Conservation (phyloP, 2,329 filamentous ascomycete species). For the Cryphonectria japonica region DNA sequence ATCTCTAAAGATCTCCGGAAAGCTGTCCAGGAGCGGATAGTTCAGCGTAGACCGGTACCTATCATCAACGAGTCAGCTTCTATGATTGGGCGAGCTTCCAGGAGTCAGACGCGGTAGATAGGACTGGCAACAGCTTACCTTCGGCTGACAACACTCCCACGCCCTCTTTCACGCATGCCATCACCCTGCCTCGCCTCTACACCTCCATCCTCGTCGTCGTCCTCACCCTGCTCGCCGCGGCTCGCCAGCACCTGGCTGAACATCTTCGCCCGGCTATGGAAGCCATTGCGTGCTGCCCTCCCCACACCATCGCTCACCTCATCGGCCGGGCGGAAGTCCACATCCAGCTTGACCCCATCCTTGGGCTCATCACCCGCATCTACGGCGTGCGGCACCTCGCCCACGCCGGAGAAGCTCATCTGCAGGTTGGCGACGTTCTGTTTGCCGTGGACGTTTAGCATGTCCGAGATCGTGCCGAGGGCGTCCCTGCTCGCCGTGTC, state of each 20-base stretch:
- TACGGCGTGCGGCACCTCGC: conserved; percentile 36
- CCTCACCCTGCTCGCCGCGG: conserved; percentile 38
- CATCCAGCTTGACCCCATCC: conserved; percentile 41
- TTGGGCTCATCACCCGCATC: conserved; percentile 28
- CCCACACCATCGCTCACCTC: conserved; percentile 37
- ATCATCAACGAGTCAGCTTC: not conserved
- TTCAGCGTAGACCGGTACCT: conserved; percentile 56
- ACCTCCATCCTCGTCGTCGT: conserved; percentile 32
- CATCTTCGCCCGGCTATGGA: conserved; percentile 35
- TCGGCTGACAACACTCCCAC: conserved; percentile 37
- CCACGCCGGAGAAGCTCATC: conserved; percentile 59
- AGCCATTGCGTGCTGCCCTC: conserved; percentile 30
- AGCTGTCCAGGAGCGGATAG: conserved; percentile 83
- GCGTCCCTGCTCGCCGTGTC: conserved; percentile 50
- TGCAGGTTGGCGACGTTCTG: conserved; percentile 77
- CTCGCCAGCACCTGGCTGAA: conserved; percentile 48
- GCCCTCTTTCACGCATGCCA: conserved; percentile 32
- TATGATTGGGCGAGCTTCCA: not conserved
- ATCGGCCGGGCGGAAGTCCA: conserved; percentile 47
- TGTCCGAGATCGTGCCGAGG: conserved; percentile 65
- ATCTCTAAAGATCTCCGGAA: conserved; percentile 72
- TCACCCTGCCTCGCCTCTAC: conserved; percentile 36
- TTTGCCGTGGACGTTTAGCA: conserved; percentile 75
- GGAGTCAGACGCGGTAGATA: not conserved
- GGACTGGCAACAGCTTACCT: conserved; percentile 37